A percentile compares a stretch with the other conserved stretches of the same genome.
Conservation (phyloP, 1,139 yeast species). For the Lodderomyces metapsilosis region DNA sequence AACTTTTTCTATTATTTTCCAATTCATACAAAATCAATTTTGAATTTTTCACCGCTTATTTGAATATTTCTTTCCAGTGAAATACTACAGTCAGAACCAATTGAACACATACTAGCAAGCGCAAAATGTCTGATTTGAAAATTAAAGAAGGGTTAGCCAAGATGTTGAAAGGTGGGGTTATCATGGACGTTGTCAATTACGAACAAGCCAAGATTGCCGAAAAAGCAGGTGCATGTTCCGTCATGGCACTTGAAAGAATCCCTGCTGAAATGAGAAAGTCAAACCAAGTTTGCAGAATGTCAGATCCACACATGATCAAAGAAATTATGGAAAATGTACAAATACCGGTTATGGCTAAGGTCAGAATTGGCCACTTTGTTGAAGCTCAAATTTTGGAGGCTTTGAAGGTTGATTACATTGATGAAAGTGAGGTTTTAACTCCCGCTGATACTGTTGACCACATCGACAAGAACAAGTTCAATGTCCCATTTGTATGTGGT, state of each 20-base stretch:
- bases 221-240: constrained; percentile 86
- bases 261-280: constrained; percentile 86
- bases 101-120: background rate
- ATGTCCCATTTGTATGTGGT: constrained; percentile 85
- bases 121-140: constrained; percentile 51
- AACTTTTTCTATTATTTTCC: too few species aligned
- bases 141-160: constrained; percentile 83
- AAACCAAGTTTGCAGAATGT: constrained; percentile 86
- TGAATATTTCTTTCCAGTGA: too few species aligned
- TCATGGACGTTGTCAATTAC: constrained; percentile 54
- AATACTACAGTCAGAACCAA: background rate
- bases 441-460: constrained; percentile 76
- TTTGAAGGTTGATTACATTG: constrained; percentile 75
- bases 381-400: constrained; percentile 81
- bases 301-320: constrained; percentile 79
- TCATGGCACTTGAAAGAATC: constrained; percentile 83
- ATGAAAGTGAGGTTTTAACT: constrained; percentile 81
- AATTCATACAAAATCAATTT: too few species aligned
- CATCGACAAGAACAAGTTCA: constrained; percentile 59
- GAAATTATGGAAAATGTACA: constrained; percentile 72
- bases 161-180: constrained; percentile 73
- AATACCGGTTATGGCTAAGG: constrained; percentile 86
- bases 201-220: constrained; percentile 66
- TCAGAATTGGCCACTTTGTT: constrained; percentile 80
- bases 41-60: too few species aligned